Evolutionary conservation across 331 rosid genomes (phyloP).

Genomic region (Telfairia occidentalis): DNA sequence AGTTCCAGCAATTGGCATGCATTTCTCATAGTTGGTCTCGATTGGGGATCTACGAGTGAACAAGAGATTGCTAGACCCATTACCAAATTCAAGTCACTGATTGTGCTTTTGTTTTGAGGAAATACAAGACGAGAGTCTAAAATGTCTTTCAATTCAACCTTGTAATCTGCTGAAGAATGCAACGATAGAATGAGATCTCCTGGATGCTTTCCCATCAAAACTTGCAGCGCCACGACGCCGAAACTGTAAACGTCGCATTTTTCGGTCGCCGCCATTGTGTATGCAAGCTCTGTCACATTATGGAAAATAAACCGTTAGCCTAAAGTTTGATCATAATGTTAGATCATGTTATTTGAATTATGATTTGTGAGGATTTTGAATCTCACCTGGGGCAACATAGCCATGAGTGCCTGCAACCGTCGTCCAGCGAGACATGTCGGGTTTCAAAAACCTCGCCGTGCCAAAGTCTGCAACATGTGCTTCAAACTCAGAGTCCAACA

Average conservation of each 20-base stretch:
- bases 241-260: conserved; percentile 26
- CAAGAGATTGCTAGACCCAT: conserved; percentile 8
- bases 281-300: conserved; percentile 21
- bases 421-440: conserved; percentile 20
- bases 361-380: no score
- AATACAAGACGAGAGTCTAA: conserved; percentile 12
- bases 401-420: conserved; percentile 20
- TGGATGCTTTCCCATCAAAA: conserved; percentile 26
- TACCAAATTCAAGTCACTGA: background rate
- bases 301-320: background rate
- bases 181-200: conserved; percentile 9
- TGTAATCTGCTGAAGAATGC: background rate
- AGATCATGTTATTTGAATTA: no score
- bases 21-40: conserved; percentile 13
- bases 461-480: conserved; percentile 29
- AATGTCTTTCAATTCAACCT: background rate
- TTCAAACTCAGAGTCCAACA: conserved; percentile 22
- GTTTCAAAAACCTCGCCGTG: conserved; percentile 18
- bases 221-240: conserved; percentile 21
- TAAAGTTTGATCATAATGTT: no score
- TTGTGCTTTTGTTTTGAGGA: background rate
- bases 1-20: background rate
- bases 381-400: conserved; percentile 23
- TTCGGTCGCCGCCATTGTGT: conserved; percentile 18
- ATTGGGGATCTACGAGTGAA: background rate